These are phyloP conservation scores for Marchantia polymorpha DNA, from an alignment of 225 moss, liverwort and hornwort species.

Conservation along the genomic window DNA sequence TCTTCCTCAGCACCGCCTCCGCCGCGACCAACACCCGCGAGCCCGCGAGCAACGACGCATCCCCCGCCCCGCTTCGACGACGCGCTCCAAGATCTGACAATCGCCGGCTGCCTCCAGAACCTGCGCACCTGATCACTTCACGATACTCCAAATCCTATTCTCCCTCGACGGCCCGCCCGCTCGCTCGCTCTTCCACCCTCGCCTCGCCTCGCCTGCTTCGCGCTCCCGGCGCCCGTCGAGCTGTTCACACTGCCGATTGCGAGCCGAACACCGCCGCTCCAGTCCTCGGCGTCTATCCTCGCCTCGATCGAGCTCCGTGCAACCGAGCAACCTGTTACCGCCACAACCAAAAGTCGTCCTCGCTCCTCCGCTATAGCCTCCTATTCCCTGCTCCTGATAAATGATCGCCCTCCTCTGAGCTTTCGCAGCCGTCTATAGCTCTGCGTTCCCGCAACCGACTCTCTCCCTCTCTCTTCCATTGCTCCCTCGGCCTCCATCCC, in stretches of 20 bases:
- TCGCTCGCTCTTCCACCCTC: neutral
- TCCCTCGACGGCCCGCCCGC: no score
- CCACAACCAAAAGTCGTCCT: constrained; percentile 5
- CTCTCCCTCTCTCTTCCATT: neutral
- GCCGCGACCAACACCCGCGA: neutral
- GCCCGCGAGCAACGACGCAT: neutral
- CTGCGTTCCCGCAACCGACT: constrained; percentile 1
- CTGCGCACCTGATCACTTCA: neutral
- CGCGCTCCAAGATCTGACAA: constrained; percentile 10
- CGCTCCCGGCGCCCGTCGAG: neutral
- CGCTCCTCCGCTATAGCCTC: neutral
- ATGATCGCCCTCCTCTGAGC: constrained; percentile 2
- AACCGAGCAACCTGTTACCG: neutral
- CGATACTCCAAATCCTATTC: neutral
- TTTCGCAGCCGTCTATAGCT: neutral
- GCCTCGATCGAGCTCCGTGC: neutral
- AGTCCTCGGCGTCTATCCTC: neutral
- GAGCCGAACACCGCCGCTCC: neutral
- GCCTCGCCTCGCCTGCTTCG: neutral
- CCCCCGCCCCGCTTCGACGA: neutral
- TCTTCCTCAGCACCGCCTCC: constrained; percentile 3
- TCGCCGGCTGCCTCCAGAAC: neutral
- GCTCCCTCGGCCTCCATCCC: neutral
- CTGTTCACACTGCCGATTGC: constrained; percentile 1
- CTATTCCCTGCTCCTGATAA: neutral